Base-by-base conservation (phyloP, 345 rosid species). In the Luvunga scandens region DNA sequence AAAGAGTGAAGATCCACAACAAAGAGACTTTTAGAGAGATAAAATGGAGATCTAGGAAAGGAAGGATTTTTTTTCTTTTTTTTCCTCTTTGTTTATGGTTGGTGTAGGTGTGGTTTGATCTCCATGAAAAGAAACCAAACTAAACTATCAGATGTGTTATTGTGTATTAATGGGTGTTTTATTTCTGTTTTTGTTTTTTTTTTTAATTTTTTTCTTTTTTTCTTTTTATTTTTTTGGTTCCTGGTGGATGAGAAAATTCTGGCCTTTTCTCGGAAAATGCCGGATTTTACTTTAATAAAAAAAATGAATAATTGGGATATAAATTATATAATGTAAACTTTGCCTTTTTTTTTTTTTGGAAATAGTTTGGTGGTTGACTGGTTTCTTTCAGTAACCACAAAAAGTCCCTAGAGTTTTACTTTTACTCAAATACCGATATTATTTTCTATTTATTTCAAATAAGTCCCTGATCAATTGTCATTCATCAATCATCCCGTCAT, bases 181-280 rank as follows among this genome's bases (percentile, higher is more conserved):
- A 70, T 33, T 68, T 42, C 56, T 25, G 34, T 45, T 75, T 48
- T 56, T 66, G n/a, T 59, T 9, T 4, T 74, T 7, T 63, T 66
- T 33, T 68, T 39, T 55, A 9, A 31, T 45, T 75, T 48, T 62
- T 66, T 45, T 50, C 10, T 3, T 36, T 7, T 48, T 79, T 79
- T 53, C 12, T 45, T 45, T 45, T 36, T 34, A 6, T 48, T 79
- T 83, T 45, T 45, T 45, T 45, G 10, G 22, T 81, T 76, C 83
- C 79, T 73, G 83, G 72, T 75, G 65, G 80, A 76, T 64, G 89
- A 83, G 87, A 79, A 82, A 77, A 81, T n/a, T 45, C 72, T 68
- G 79, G 76, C 70, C 71, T 83, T 81, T 76, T 79, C 82, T 80
- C 56, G 82, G 83, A 75, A 83, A 79, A 79, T 81, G 76, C 78